Conservation (phyloP, 768 basidiomycete genomes). For the Kwoniella mangroviensis region DNA sequence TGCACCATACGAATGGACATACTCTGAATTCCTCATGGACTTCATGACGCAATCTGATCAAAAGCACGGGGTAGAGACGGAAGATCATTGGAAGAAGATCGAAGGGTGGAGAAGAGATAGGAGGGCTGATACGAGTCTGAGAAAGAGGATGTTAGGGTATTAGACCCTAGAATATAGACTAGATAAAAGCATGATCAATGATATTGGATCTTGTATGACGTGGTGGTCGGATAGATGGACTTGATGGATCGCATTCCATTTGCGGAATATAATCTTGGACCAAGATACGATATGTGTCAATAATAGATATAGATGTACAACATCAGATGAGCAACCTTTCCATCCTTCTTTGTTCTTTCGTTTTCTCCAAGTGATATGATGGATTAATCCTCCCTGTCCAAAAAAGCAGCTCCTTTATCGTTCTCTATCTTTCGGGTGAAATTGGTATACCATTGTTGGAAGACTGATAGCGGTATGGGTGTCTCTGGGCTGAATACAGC, state of each 20-base stretch:
- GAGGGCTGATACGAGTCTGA: constrained; percentile 41
- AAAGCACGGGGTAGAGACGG: constrained; percentile 9
- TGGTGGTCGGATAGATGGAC: background rate
- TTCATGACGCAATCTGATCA: constrained; percentile 46
- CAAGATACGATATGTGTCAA: background rate
- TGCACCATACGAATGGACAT: constrained; percentile 51
- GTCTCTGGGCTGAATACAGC: constrained; percentile 48
- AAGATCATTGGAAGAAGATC: constrained; percentile 44
- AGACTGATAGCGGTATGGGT: constrained; percentile 56
- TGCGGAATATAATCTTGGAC: background rate
- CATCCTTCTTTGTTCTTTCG: background rate
- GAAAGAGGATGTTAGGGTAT: constrained; percentile 50
- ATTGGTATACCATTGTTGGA: constrained; percentile 56
- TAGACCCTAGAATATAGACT: constrained; percentile 6
- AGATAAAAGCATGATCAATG: no score
- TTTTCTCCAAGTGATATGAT: background rate
- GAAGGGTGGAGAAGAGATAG: constrained; percentile 48
- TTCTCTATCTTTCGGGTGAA: constrained; percentile 53
- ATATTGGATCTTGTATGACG: no score
- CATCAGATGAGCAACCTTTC: background rate
- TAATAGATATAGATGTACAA: background rate
- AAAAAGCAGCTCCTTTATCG: constrained; percentile 50
- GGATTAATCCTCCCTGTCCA: constrained; percentile 47
- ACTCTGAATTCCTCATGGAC: constrained; percentile 50
- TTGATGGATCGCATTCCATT: background rate